A percentile compares a stretch with the other conserved stretches of the same genome.
These are phyloP conservation scores for Chrysanthemum seticuspe DNA, from an alignment of 129 eudicot genomes.

Conservation along the genomic window DNA sequence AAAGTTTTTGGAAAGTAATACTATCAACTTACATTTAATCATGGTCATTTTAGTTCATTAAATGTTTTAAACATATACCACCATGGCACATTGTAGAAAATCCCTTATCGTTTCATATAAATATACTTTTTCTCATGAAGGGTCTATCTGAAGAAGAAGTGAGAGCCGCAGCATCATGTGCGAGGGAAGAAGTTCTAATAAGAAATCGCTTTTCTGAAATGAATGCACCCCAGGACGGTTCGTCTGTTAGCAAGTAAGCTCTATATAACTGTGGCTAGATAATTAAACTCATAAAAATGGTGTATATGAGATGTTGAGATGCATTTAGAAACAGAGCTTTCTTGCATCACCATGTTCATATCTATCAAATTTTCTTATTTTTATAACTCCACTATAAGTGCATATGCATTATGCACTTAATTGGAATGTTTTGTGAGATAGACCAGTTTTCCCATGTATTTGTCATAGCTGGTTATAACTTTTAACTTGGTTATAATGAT, in stretches of 20 bases:
- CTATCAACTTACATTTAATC: too few species aligned
- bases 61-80: too few species aligned
- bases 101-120: not conserved
- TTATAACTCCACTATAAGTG: not conserved
- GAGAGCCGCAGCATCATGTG: conserved; percentile 97
- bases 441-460: too few species aligned
- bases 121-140: conserved; percentile 30
- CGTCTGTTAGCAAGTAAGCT: conserved; percentile 90
- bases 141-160: conserved; percentile 99
- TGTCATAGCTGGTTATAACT: not conserved
- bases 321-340: not conserved
- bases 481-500: not conserved
- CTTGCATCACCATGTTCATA: not conserved
- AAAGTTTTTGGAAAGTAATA: too few species aligned
- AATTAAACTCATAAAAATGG: not conserved
- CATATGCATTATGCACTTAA: not conserved
- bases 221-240: conserved; percentile 92
- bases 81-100: too few species aligned
- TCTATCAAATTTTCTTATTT: not conserved
- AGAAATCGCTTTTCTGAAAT: conserved; percentile 97
- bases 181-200: conserved; percentile 91
- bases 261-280: not conserved
- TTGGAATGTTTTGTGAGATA: not conserved
- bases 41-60: too few species aligned
- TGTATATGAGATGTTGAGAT: not conserved